Evolutionary conservation across 345 rosid species (phyloP).

Genomic region (Eutrema yunnanense): DNA sequence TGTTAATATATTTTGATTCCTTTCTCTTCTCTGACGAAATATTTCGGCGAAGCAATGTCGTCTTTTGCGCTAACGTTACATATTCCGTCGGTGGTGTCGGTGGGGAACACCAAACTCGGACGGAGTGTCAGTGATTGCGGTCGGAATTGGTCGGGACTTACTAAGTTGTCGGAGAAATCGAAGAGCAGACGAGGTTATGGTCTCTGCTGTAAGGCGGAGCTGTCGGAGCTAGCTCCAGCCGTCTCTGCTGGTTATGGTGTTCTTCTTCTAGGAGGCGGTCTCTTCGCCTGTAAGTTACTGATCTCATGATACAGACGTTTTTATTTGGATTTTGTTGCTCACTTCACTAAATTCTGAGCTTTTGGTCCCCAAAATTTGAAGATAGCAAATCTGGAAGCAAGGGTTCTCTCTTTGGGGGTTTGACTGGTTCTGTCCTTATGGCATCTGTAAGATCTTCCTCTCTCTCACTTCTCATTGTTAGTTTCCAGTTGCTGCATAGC

Average conservation of each 20-base stretch:
- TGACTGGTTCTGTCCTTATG: slow-evolving; percentile 69
- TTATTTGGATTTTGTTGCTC: neutral
- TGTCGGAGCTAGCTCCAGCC: slow-evolving; percentile 55
- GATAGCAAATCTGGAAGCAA: slow-evolving; percentile 67
- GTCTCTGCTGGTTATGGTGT: slow-evolving; percentile 64
- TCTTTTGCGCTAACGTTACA: slow-evolving; percentile 12
- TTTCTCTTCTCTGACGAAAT: neutral
- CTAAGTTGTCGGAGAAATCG: slow-evolving; percentile 15
- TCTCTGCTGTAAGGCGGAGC: slow-evolving; percentile 46
- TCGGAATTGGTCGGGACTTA: slow-evolving; percentile 14
- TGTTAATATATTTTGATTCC: neutral
- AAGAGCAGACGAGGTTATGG: slow-evolving; percentile 10
- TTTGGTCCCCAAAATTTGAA: slow-evolving; percentile 16
- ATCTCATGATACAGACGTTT: neutral
- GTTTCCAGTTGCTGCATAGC: neutral
- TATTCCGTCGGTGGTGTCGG: slow-evolving; percentile 14
- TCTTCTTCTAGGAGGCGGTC: slow-evolving; percentile 67
- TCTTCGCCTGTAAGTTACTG: slow-evolving; percentile 60
- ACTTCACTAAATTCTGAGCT: neutral
- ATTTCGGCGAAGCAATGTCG: slow-evolving; percentile 17
- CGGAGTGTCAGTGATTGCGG: neutral
- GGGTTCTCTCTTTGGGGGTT: slow-evolving; percentile 74
- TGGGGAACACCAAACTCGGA: slow-evolving; percentile 13
- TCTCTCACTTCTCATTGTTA: neutral
- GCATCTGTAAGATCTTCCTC: slow-evolving; percentile 45